These are phyloP conservation scores for Pugionium dolabratum DNA, from an alignment of 345 rosid species.

Conservation along the genomic window DNA sequence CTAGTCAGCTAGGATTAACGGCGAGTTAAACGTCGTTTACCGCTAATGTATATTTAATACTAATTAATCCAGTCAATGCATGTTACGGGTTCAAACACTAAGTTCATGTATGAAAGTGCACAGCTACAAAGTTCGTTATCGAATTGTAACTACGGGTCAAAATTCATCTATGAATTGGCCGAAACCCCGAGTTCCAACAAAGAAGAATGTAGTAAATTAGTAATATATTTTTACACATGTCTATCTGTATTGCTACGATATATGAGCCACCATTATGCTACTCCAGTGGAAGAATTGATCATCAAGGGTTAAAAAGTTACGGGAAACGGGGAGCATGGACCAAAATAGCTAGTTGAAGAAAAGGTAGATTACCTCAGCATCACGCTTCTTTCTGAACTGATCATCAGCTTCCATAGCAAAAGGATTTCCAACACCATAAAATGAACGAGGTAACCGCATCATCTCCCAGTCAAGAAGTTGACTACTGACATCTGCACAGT, in stretches of 20 bases:
- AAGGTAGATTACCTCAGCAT: slow-evolving; percentile 70
- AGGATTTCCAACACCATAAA: slow-evolving; percentile 88
- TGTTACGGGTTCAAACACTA: too few species aligned
- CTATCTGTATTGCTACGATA: slow-evolving; percentile 1
- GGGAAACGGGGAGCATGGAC: neutral
- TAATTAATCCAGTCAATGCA: too few species aligned
- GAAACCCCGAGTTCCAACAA: slow-evolving; percentile 6
- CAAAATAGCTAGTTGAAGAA: slow-evolving; percentile 21
- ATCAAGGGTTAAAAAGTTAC: neutral
- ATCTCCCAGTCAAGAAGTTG: slow-evolving; percentile 94
- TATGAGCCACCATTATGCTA: slow-evolving; percentile 1
- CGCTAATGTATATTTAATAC: too few species aligned
- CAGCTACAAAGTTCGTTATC: too few species aligned
- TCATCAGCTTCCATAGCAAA: slow-evolving; percentile 88
- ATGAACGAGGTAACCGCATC: slow-evolving; percentile 79
- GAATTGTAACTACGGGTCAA: too few species aligned
- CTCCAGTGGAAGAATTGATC: neutral
- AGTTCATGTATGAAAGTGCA: too few species aligned
- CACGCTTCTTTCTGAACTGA: slow-evolving; percentile 88
- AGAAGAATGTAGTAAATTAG: neutral
- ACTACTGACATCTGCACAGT: slow-evolving; percentile 66
- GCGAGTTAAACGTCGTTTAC: too few species aligned
- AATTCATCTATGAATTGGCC: too few species aligned
- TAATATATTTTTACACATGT: neutral
- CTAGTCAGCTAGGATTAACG: too few species aligned